Percentiles rank a stretch among this genome's conserved stretches.
phyloP scores from a whole-genome alignment of 129 eudicot genomes.

The Flaveria brownii region DNA sequence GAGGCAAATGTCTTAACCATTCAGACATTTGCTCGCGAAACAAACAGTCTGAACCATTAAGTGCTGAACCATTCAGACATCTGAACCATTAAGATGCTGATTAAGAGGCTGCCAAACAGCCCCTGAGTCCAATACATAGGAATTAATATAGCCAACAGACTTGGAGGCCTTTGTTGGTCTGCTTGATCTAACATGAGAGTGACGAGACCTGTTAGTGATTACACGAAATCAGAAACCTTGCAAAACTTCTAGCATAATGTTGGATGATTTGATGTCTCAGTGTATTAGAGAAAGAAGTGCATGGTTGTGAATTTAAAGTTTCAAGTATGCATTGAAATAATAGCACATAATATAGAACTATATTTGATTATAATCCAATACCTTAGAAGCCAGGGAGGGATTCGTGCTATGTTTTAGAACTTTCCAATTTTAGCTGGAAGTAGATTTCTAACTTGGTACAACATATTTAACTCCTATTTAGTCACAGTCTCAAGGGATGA shows the following conservation, averaged over 20 bases:
- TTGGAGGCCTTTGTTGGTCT: conserved; percentile 44
- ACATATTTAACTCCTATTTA: not conserved
- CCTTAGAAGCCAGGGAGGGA: not conserved
- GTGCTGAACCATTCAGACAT: too few species aligned
- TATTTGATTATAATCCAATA: not conserved
- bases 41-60: too few species aligned
- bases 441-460: not conserved
- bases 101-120: too few species aligned
- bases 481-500: not conserved
- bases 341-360: not conserved
- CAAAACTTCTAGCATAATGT: conserved; percentile 46
- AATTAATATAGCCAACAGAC: conserved; percentile 53
- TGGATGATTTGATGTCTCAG: conserved; percentile 57
- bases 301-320: conserved; percentile 39
- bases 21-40: too few species aligned
- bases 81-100: too few species aligned
- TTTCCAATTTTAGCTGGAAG: not conserved
- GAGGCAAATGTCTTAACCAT: too few species aligned
- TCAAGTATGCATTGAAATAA: not conserved
- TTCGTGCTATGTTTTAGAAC: not conserved
- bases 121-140: conserved; percentile 41
- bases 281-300: conserved; percentile 59
- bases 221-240: conserved; percentile 41
- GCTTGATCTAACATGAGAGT: conserved; percentile 39
- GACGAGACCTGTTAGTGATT: not conserved